A percentile compares a stretch with the other conserved stretches of the same genome.
Evolutionary conservation across 257 asterid species (phyloP).

Genomic region (Jacaranda copaia): DNA sequence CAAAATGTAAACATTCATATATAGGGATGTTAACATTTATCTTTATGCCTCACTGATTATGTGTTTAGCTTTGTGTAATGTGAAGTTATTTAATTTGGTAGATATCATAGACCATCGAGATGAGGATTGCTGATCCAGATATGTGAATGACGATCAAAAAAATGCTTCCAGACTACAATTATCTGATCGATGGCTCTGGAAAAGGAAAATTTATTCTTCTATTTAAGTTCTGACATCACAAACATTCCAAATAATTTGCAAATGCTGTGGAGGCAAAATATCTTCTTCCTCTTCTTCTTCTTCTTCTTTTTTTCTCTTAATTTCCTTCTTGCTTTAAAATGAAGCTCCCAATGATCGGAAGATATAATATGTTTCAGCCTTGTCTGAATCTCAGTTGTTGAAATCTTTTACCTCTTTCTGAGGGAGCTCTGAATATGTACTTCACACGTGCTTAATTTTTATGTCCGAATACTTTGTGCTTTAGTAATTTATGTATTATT

Average conservation of each 20-base stretch:
- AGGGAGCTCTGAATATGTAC: slow-evolving; percentile 28
- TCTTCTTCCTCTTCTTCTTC: too few species aligned
- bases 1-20: too few species aligned
- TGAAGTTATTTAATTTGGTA: background rate
- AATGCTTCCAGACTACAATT: slow-evolving; percentile 78
- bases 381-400: slow-evolving; percentile 46
- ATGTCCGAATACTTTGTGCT: too few species aligned
- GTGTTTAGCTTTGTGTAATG: background rate
- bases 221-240: background rate
- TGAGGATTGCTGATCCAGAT: slow-evolving; percentile 58
- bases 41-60: too few species aligned
- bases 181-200: slow-evolving; percentile 69
- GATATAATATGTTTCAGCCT: slow-evolving; percentile 44
- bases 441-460: too few species aligned
- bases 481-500: too few species aligned
- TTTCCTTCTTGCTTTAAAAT: background rate
- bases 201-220: background rate
- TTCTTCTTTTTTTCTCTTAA: too few species aligned
- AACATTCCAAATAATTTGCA: background rate
- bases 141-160: slow-evolving; percentile 54
- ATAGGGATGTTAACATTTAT: too few species aligned
- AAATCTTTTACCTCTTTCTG: slow-evolving; percentile 17
- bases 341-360: slow-evolving; percentile 34
- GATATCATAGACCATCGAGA: slow-evolving; percentile 40
- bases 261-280: background rate